These are phyloP conservation scores for Fragilaria crotonensis DNA, from an alignment of 108 stramenopile species.

Conservation along the genomic window DNA sequence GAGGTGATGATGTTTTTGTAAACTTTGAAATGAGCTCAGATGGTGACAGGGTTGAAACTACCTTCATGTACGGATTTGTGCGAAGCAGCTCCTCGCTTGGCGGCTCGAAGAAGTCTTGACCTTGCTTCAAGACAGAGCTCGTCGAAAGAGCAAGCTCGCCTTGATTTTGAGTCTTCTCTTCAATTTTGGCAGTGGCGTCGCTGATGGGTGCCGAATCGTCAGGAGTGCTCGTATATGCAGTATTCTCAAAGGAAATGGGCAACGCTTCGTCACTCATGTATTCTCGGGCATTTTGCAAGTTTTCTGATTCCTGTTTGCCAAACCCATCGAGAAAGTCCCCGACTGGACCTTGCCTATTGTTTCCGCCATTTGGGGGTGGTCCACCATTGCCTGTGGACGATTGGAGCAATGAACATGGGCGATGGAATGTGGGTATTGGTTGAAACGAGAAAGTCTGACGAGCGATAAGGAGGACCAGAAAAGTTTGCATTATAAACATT, in stretches of 20 bases:
- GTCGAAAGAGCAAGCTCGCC: background rate
- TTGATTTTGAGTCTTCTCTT: background rate
- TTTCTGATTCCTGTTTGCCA: constrained; percentile 36
- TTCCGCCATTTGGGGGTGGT: constrained; percentile 9
- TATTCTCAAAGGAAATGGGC: constrained; percentile 31
- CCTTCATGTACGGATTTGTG: constrained; percentile 71
- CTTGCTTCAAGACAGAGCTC: background rate
- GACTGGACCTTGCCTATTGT: constrained; percentile 9
- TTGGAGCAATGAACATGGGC: background rate
- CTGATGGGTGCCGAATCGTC: background rate
- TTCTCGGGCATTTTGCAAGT: constrained; percentile 34
- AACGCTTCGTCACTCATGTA: constrained; percentile 47
- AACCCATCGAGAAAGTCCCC: constrained; percentile 25
- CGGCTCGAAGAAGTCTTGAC: background rate
- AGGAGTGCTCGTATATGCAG: background rate
- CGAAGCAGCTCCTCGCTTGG: constrained; percentile 19
- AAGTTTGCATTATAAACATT: too few relatives aligned
- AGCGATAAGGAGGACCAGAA: background rate
- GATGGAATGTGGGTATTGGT: background rate
- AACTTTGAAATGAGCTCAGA: constrained; percentile 79
- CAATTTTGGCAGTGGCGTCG: background rate
- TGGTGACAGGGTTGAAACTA: constrained; percentile 65
- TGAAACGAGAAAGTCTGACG: background rate
- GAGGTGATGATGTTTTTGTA: constrained; percentile 63
- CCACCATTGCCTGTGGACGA: constrained; percentile 3